Conservation (phyloP, 306 rosid species). For the Quercus parvula region DNA sequence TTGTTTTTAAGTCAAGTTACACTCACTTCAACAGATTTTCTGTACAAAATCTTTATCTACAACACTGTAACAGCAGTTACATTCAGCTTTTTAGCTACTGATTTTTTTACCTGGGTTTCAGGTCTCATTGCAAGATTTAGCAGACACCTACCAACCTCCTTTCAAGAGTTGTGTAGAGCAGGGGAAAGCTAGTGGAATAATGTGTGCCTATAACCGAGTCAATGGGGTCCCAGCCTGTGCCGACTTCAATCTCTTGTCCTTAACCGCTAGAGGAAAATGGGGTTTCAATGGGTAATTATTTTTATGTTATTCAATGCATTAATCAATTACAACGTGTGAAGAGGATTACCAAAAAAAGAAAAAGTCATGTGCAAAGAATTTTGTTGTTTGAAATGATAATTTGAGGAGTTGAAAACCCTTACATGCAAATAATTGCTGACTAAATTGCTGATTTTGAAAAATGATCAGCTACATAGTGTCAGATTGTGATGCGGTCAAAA, state of each 20-base stretch:
- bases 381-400: too few species aligned
- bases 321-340: not conserved
- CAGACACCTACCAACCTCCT: conserved; percentile 90
- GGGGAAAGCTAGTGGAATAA: conserved; percentile 80
- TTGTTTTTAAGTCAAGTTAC: not conserved
- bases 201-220: conserved; percentile 88
- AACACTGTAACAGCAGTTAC: not conserved
- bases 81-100: not conserved
- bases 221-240: conserved; percentile 94
- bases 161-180: conserved; percentile 66
- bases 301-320: not conserved
- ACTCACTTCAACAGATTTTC: too few species aligned
- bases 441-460: not conserved
- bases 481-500: conserved; percentile 80
- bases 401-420: too few species aligned
- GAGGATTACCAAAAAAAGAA: too few species aligned
- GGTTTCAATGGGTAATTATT: conserved; percentile 59
- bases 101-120: not conserved
- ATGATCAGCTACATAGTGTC: conserved; percentile 70
- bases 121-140: conserved; percentile 82
- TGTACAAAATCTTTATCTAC: not conserved
- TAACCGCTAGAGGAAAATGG: conserved; percentile 63
- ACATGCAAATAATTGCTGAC: not conserved
- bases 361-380: too few species aligned
- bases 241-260: conserved; percentile 59